These are phyloP conservation scores for Fusarium sterilihyphosum DNA, from an alignment of 2,329 filamentous ascomycete species.

Conservation along the genomic window DNA sequence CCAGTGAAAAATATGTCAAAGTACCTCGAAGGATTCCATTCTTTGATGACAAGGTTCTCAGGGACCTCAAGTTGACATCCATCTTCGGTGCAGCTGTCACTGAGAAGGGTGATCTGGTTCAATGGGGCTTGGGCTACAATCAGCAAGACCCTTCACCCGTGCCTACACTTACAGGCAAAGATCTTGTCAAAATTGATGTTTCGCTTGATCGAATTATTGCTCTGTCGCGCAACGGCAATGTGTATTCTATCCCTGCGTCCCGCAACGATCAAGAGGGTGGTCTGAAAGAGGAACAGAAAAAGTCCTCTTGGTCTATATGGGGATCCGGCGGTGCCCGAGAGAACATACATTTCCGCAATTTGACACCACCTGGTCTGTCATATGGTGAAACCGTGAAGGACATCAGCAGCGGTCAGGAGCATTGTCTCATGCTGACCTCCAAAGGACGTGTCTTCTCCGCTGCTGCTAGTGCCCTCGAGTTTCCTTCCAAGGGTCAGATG, in stretches of 20 bases:
- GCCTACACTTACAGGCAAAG: constrained; percentile 81
- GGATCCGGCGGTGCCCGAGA: constrained; percentile 45
- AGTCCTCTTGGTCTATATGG: constrained; percentile 79
- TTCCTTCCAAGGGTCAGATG: constrained; percentile 85
- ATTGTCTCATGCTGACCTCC: constrained; percentile 85
- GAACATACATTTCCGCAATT: constrained; percentile 74
- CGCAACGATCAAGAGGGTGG: constrained; percentile 75
- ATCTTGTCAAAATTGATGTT: constrained; percentile 78
- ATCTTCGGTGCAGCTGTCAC: constrained; percentile 87
- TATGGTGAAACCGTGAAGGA: constrained; percentile 79
- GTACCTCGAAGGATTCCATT: constrained; percentile 79
- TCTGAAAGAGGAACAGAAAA: constrained; percentile 67
- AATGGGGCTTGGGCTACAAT: constrained; percentile 88
- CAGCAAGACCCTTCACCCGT: constrained; percentile 70
- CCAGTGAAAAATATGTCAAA: constrained; percentile 81
- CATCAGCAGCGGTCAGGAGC: constrained; percentile 83
- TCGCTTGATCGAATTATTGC: constrained; percentile 87
- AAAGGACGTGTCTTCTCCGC: constrained; percentile 88
- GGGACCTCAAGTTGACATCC: constrained; percentile 86
- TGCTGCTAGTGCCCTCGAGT: constrained; percentile 81
- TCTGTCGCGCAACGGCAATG: constrained; percentile 75
- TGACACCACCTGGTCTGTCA: constrained; percentile 71
- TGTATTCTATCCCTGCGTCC: constrained; percentile 87
- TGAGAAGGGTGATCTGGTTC: constrained; percentile 87
- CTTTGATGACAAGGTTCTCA: constrained; percentile 85